phyloP scores from a whole-genome alignment of 164 flowering plant species.

The Vitis riparia region DNA sequence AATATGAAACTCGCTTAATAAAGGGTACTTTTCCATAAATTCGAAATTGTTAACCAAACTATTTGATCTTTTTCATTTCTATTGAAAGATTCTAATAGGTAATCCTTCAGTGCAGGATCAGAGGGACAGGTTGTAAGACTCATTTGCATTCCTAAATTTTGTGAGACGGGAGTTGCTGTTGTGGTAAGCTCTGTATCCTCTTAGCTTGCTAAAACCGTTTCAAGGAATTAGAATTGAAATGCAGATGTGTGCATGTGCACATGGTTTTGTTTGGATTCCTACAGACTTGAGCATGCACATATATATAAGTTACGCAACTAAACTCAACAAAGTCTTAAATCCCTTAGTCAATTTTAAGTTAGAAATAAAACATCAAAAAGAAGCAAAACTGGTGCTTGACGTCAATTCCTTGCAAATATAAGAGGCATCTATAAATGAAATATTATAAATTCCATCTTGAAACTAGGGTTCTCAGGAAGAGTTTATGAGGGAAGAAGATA shows the following conservation, averaged over 20 bases:
- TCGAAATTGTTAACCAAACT: neutral
- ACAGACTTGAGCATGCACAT: too few relatives aligned
- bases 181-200: slow-evolving; percentile 49
- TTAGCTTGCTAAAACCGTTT: neutral
- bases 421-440: neutral
- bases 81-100: neutral
- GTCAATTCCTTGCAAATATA: too few relatives aligned
- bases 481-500: neutral
- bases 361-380: too few relatives aligned
- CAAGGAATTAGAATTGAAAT: too few relatives aligned
- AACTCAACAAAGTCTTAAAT: too few relatives aligned
- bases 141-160: slow-evolving; percentile 81
- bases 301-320: too few relatives aligned
- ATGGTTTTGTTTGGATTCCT: too few relatives aligned
- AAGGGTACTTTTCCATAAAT: slow-evolving; percentile 44
- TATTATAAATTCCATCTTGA: too few relatives aligned
- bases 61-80: neutral
- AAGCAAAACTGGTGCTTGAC: neutral
- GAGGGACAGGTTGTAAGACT: slow-evolving; percentile 91
- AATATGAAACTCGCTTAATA: slow-evolving; percentile 57
- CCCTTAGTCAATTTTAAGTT: too few relatives aligned
- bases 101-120: slow-evolving; percentile 50
- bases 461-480: neutral
- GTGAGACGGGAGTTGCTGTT: slow-evolving; percentile 81
- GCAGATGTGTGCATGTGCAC: too few relatives aligned